Evolutionary conservation across 805 yeast species (phyloP), one percentile per base, ranked within the genome.

Genomic region (Yarrowia deformans): DNA sequence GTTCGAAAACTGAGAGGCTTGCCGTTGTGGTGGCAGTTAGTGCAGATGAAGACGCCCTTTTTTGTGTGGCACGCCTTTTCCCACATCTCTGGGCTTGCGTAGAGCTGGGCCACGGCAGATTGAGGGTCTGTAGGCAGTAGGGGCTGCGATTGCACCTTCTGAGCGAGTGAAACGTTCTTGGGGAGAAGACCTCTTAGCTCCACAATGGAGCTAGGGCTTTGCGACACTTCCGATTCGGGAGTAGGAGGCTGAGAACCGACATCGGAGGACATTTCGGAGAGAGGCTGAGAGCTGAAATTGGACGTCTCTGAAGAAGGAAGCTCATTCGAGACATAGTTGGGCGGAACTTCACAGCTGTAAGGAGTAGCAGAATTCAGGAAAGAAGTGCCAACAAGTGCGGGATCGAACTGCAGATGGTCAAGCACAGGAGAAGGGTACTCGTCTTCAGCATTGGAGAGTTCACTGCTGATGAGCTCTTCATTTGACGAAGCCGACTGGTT

Each of bases 31-130:
- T 43, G 52, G 43, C 66, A 60, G 29, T 60, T 40, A 1, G 52
- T 60, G 66, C 66, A 60, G 42, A 35, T 43, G 18, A 60, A 60
- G 19, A 60, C 66, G 40, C 66, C 66, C 23, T 60, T 60, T 16
- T 60, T 60, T 5, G 52, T 19, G 19, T 32, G 50, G 10, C 52
- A 34, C 23, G 66, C 66, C 39, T 60, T 43, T 9, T 45, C 32
- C 66, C 66, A 60, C 66, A 60, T 42, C 1, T 18, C 32, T 2
- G 66, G 66, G 9, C 40, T 7, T 8, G 42, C 50, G 32, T 45
- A 14, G 13, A 60, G 52, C 52, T 60, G 66, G 0, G 40, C 52
- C 1, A 60, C 66, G 2, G 39, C 64, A 0, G 64, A 56, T 2
- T 42, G 13, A 2, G 64, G 64, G n/a, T 56, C 64, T 9, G 49